These are phyloP conservation scores for Phytopythium sindhum DNA, from an alignment of 352 stramenopile genomes.

Conservation along the genomic window DNA sequence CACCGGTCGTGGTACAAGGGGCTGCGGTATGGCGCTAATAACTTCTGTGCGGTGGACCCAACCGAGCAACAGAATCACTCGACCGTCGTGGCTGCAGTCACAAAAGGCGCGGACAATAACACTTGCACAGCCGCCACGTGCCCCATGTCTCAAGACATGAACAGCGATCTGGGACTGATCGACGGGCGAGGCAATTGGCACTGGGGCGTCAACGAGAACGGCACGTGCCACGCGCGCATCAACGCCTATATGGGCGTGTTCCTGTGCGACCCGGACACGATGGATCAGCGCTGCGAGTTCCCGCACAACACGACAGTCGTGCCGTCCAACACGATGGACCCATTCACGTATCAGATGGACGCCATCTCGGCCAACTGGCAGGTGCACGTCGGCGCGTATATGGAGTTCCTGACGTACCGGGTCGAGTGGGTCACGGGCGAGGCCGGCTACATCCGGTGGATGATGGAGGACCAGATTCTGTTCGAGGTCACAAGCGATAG, in stretches of 20 bases:
- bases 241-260: constrained; percentile 52
- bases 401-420: constrained; percentile 32
- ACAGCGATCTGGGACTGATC: constrained; percentile 37
- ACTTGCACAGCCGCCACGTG: constrained; percentile 26
- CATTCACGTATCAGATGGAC: constrained; percentile 74
- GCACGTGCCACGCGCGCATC: constrained; percentile 32
- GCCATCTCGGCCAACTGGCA: constrained; percentile 81
- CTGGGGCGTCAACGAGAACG: constrained; percentile 26
- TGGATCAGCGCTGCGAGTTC: constrained; percentile 28
- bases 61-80: constrained; percentile 26
- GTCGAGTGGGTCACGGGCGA: constrained; percentile 33
- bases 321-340: constrained; percentile 53
- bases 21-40: constrained; percentile 47
- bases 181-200: constrained; percentile 12
- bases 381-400: constrained; percentile 60
- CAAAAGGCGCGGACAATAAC: constrained; percentile 36
- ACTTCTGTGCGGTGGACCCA: constrained; percentile 23
- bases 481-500: constrained; percentile 69
- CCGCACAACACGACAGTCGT: constrained; percentile 35
- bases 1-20: constrained; percentile 61
- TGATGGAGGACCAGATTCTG: constrained; percentile 71
- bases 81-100: constrained; percentile 23
- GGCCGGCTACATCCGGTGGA: constrained; percentile 41
- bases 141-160: constrained; percentile 37
- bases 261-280: constrained; percentile 58